phyloP scores from a whole-genome alignment of 768 basidiomycete species.

The Pleurotus eryngii region DNA sequence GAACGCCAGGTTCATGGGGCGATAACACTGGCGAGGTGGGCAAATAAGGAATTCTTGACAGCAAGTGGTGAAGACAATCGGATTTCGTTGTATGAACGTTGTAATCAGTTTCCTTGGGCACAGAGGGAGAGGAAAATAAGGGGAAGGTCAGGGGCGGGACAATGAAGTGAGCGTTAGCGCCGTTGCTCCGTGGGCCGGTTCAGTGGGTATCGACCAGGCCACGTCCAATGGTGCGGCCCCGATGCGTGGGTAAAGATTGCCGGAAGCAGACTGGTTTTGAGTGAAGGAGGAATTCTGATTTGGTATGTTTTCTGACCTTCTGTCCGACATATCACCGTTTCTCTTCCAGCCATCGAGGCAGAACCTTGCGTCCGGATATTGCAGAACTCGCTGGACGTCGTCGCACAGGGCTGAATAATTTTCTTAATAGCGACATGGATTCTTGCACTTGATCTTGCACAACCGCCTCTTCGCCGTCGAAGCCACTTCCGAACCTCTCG shows the following conservation, averaged over 20 bases:
- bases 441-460: conserved; percentile 7
- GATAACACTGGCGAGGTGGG: background rate
- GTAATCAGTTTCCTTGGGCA: conserved; percentile 14
- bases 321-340: conserved; percentile 20
- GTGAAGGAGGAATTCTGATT: conserved; percentile 10
- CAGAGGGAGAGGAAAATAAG: conserved; percentile 1
- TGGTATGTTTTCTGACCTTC: conserved; percentile 15
- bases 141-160: background rate
- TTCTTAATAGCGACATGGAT: conserved; percentile 1
- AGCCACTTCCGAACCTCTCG: conserved; percentile 21
- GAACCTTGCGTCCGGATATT: conserved; percentile 1
- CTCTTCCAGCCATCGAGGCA: background rate
- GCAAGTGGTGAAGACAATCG: background rate
- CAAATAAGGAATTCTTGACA: conserved; percentile 1
- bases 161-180: background rate
- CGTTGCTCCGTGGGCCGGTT: conserved; percentile 6
- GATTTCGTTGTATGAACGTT: background rate
- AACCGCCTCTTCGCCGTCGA: conserved; percentile 11
- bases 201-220: conserved; percentile 31
- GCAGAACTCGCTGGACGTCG: background rate
- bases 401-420: conserved; percentile 6
- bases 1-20: background rate
- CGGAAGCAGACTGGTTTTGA: conserved; percentile 15
- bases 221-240: conserved; percentile 22
- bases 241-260: conserved; percentile 22